Evolutionary conservation across 2,329 filamentous ascomycete species (phyloP).

Genomic region (Trichophyton simii): DNA sequence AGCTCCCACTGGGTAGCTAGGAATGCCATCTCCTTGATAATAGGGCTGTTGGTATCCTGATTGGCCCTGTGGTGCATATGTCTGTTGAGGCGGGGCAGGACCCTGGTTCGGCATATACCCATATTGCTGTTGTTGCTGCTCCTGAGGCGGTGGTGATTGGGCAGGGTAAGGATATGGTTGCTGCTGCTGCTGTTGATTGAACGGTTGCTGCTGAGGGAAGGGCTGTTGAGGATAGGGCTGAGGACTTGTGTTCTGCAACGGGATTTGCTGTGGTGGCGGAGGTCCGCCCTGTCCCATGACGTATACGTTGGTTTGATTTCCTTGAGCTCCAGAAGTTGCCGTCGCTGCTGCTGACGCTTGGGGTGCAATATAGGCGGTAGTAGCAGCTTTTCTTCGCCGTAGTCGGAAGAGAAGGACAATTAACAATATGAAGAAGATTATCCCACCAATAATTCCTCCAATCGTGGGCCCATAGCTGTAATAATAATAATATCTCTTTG

Average conservation of each 20-base stretch:
- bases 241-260: neutral
- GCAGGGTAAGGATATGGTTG: neutral
- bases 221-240: neutral
- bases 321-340: neutral
- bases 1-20: neutral
- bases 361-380: neutral
- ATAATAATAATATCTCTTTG: neutral
- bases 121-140: neutral
- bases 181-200: neutral
- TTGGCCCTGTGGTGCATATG: neutral
- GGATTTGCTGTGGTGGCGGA: neutral
- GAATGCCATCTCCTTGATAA: neutral
- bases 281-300: neutral
- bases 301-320: neutral
- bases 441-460: neutral
- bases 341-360: neutral
- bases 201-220: neutral
- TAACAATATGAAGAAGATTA: neutral
- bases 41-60: neutral
- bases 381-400: neutral
- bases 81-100: neutral
- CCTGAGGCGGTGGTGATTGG: neutral
- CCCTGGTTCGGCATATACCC: neutral
- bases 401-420: neutral
- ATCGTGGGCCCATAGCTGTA: neutral